Percentiles rank a stretch among this genome's conserved stretches.
Conservation (phyloP, 1,284 basidiomycete genomes). For the Porogramme epimiltina region DNA sequence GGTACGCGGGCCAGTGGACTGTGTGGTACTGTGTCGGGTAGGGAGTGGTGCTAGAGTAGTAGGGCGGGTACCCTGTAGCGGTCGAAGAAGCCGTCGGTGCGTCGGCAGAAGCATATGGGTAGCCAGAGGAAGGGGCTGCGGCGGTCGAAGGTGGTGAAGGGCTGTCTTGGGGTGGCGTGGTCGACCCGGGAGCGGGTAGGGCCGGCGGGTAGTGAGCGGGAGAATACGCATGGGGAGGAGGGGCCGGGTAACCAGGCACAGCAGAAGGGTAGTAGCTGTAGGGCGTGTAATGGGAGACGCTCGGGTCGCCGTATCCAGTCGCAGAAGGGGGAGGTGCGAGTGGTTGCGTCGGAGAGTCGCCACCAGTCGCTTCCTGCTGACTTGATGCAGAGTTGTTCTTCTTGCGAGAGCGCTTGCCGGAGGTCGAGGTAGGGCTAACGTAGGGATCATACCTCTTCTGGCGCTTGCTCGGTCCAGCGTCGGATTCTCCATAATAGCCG, state of each 20-base stretch:
- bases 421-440: constrained; percentile 17
- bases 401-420: constrained; percentile 34
- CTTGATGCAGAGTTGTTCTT: constrained; percentile 27
- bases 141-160: constrained; percentile 26
- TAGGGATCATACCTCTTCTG: constrained; percentile 59
- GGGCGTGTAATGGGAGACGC: constrained; percentile 17
- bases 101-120: constrained; percentile 15
- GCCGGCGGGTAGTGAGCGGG: constrained; percentile 25
- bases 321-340: constrained; percentile 24
- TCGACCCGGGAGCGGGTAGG: constrained; percentile 20
- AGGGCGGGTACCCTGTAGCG: constrained; percentile 10
- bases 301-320: constrained; percentile 23
- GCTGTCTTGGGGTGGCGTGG: constrained; percentile 27
- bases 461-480: constrained; percentile 40
- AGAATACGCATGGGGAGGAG: constrained; percentile 23
- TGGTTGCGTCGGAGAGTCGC: constrained; percentile 21
- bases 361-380: constrained; percentile 23
- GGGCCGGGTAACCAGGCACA: constrained; percentile 14
- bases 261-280: constrained; percentile 28
- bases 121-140: constrained; percentile 11
- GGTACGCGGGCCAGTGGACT: not conserved
- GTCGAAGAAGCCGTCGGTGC: constrained; percentile 2
- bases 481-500: constrained; percentile 48
- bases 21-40: constrained; percentile 19
- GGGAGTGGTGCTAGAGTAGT: constrained; percentile 20